phyloP scores from a whole-genome alignment of 2,329 filamentous ascomycete species.

The Fusarium ramigenum region DNA sequence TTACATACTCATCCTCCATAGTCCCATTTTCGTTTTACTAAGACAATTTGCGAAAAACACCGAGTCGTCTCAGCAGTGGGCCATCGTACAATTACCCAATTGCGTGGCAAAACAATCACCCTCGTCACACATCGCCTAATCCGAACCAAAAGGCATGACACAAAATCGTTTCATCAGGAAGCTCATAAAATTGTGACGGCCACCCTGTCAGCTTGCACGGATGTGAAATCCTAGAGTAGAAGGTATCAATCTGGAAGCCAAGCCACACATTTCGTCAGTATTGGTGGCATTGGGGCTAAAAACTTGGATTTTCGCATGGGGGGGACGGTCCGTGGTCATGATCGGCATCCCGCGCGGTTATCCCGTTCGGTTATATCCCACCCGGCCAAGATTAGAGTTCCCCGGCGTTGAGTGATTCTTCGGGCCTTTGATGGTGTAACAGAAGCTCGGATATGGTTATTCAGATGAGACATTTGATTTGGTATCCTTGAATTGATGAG shows the following conservation, averaged over 20 bases:
- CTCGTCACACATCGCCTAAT: neutral
- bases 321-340: neutral
- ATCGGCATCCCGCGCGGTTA: conserved; percentile 3
- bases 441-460: neutral
- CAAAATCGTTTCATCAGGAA: neutral
- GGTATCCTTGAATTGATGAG: neutral
- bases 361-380: conserved; percentile 8
- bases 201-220: neutral
- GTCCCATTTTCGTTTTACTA: neutral
- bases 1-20: neutral
- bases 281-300: neutral
- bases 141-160: neutral
- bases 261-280: neutral
- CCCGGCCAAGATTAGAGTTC: neutral
- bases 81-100: neutral
- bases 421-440: neutral
- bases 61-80: neutral
- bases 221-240: neutral
- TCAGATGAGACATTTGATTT: neutral
- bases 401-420: neutral
- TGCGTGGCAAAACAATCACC: neutral
- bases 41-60: neutral
- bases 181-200: neutral
- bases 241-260: neutral
- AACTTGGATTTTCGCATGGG: neutral